A percentile compares a stretch with the other conserved stretches of the same genome.
These are phyloP conservation scores for Conticribra guillardii DNA, from an alignment of 108 stramenopile genomes.

Conservation along the genomic window DNA sequence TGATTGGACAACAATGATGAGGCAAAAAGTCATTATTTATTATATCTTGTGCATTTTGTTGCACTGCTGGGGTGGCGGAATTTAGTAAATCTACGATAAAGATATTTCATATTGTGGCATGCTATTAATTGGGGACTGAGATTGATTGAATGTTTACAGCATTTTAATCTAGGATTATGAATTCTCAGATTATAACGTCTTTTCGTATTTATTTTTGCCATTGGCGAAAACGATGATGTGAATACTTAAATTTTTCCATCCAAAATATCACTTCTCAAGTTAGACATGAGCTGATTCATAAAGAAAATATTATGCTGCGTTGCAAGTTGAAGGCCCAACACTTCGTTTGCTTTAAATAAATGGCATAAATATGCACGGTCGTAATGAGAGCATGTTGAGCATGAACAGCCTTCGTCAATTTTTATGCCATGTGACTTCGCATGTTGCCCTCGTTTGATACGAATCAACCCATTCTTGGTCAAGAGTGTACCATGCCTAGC, in stretches of 20 bases:
- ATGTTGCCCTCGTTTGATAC: conserved; percentile 46
- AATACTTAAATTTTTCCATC: conserved; percentile 40
- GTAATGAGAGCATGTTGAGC: conserved; percentile 52
- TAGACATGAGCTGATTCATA: conserved; percentile 62
- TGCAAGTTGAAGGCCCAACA: conserved; percentile 37
- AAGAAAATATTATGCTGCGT: conserved; percentile 57
- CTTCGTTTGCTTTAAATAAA: conserved; percentile 59
- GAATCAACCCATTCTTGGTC: conserved; percentile 46
- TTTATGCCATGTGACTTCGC: conserved; percentile 38
- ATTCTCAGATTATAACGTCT: too few species aligned
- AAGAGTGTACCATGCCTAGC: conserved; percentile 64
- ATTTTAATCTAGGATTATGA: too few species aligned
- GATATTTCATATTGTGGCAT: too few species aligned
- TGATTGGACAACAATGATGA: too few species aligned
- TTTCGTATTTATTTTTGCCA: too few species aligned
- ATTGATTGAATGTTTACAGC: too few species aligned
- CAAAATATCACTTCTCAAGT: conserved; percentile 45
- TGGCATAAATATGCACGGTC: conserved; percentile 62
- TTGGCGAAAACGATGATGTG: background rate
- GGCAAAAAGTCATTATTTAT: too few species aligned
- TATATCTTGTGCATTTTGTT: too few species aligned
- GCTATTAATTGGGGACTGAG: too few species aligned
- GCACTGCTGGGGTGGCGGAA: too few species aligned
- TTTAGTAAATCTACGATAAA: too few species aligned
- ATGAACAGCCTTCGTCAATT: conserved; percentile 47